Evolutionary conservation across 2,329 filamentous ascomycete genomes (phyloP).

Genomic region (Scytalidium lignicola): DNA sequence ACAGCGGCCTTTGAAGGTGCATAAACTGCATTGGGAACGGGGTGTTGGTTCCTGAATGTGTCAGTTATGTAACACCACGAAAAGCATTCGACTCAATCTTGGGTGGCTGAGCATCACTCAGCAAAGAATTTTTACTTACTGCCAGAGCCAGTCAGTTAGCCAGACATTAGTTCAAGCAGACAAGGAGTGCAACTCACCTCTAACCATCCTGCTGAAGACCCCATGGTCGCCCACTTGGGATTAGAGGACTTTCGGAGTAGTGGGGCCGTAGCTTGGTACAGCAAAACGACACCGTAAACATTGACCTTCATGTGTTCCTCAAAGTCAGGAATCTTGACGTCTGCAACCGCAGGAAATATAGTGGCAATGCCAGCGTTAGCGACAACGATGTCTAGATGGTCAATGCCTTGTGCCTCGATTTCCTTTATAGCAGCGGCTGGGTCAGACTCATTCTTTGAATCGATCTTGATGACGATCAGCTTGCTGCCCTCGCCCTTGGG

Average conservation of each 20-base stretch:
- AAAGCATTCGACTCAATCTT: too few relatives aligned
- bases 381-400: constrained; percentile 31
- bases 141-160: not conserved
- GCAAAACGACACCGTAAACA: constrained; percentile 23
- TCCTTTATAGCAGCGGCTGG: constrained; percentile 22
- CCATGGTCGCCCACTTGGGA: constrained; percentile 29
- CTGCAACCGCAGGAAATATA: constrained; percentile 24
- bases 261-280: constrained; percentile 28
- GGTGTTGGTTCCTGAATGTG: constrained; percentile 9
- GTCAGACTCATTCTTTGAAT: constrained; percentile 23
- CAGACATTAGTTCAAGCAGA: not conserved
- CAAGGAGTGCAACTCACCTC: not conserved
- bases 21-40: constrained; percentile 22
- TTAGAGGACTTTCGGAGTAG: constrained; percentile 26
- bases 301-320: constrained; percentile 22
- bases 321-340: constrained; percentile 24
- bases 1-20: constrained; percentile 27
- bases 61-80: not conserved
- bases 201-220: constrained; percentile 23
- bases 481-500: constrained; percentile 23
- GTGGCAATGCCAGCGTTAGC: constrained; percentile 32
- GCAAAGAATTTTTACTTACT: constrained; percentile 1
- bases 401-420: constrained; percentile 22
- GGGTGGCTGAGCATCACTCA: too few relatives aligned
- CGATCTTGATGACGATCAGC: constrained; percentile 28